These are phyloP conservation scores for Stentor roeselii DNA, from an alignment of 73 alveolate species.

Conservation along the genomic window DNA sequence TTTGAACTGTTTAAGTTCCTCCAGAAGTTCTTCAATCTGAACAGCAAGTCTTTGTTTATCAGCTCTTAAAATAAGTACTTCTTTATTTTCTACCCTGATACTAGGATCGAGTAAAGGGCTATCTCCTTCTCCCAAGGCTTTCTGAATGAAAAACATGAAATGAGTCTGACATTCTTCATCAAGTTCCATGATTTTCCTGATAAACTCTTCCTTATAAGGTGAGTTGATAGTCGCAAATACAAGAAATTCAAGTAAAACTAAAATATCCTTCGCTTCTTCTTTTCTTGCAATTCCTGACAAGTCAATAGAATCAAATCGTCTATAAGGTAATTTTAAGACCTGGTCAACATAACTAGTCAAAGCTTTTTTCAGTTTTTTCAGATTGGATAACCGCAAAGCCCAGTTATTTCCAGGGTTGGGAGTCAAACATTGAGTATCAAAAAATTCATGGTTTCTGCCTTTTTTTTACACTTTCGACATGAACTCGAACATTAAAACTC, in stretches of 20 bases:
- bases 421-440: neutral
- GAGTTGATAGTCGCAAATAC: constrained; percentile 4
- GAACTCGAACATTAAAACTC: constrained; percentile 13
- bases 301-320: neutral
- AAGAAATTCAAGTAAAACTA: neutral
- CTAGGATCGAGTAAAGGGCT: neutral
- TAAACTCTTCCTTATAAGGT: neutral
- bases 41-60: neutral
- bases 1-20: neutral
- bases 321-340: neutral
- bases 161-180: constrained; percentile 25
- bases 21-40: neutral
- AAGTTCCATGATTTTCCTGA: neutral
- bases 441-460: neutral
- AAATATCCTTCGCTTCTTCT: neutral
- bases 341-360: neutral
- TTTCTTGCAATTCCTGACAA: constrained; percentile 13
- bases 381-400: neutral
- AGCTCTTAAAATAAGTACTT: neutral
- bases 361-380: neutral
- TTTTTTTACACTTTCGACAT: constrained; percentile 16
- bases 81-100: neutral
- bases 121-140: neutral
- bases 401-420: neutral
- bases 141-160: constrained; percentile 17